phyloP scores from a whole-genome alignment of 1,284 basidiomycete species.

The Afroboletus lepidellus region DNA sequence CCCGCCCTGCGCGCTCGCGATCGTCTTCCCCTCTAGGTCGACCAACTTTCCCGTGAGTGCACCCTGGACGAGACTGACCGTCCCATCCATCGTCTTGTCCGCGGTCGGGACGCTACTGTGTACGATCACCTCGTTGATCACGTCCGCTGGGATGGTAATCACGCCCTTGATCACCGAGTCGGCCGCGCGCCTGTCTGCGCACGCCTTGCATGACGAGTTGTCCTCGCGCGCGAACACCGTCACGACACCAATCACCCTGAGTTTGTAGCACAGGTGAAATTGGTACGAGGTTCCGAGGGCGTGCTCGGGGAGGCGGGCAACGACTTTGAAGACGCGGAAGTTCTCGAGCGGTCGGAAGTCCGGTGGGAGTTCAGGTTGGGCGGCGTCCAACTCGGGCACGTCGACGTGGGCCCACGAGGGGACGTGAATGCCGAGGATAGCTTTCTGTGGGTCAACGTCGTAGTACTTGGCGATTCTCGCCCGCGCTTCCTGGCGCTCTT shows the following conservation, averaged over 20 bases:
- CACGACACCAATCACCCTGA: constrained; percentile 16
- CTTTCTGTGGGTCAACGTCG: constrained; percentile 18
- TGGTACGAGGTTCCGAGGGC: constrained; percentile 22
- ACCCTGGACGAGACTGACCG: background rate
- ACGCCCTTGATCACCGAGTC: constrained; percentile 21
- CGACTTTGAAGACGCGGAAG: constrained; percentile 26
- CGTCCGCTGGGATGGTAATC: constrained; percentile 18
- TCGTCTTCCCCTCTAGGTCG: constrained; percentile 10
- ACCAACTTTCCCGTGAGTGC: constrained; percentile 16
- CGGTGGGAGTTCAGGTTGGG: constrained; percentile 9
- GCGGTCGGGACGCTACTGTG: background rate
- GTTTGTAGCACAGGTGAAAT: constrained; percentile 20
- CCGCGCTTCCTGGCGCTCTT: constrained; percentile 22
- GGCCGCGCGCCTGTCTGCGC: constrained; percentile 15
- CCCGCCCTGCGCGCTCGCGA: constrained; percentile 21
- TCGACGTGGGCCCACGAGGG: constrained; percentile 19
- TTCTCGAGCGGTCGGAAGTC: constrained; percentile 16
- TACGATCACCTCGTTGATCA: constrained; percentile 23
- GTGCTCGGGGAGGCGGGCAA: constrained; percentile 24
- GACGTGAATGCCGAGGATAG: background rate
- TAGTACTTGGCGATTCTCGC: constrained; percentile 22
- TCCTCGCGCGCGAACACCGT: constrained; percentile 26
- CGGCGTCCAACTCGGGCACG: constrained; percentile 10
- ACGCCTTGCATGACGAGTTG: constrained; percentile 25
- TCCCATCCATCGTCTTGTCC: constrained; percentile 7